These are phyloP conservation scores for Paracamarosporium sp. DNA, from an alignment of 2,329 filamentous ascomycete species.

Conservation along the genomic window DNA sequence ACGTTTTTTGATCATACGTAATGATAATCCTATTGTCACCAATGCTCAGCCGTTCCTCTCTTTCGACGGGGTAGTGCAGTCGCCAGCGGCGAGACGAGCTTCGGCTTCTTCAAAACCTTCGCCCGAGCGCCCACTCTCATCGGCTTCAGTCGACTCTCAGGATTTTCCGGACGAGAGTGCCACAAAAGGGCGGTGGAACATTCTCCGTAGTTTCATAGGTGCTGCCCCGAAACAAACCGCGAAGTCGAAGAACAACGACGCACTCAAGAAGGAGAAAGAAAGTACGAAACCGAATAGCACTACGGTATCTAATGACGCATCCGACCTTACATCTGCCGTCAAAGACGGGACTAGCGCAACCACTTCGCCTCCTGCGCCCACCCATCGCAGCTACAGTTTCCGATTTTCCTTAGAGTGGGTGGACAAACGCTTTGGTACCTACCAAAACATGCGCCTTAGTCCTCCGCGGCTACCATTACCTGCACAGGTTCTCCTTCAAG, in stretches of 20 bases:
- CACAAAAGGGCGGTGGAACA: constrained; percentile 66
- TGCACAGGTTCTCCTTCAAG: constrained; percentile 70
- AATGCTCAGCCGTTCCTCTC: constrained; percentile 64
- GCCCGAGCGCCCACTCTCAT: constrained; percentile 39
- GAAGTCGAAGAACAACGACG: constrained; percentile 48
- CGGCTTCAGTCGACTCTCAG: constrained; percentile 36
- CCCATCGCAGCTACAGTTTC: constrained; percentile 69
- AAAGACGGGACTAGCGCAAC: constrained; percentile 17
- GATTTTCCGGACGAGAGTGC: constrained; percentile 44
- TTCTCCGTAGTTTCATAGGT: constrained; percentile 69
- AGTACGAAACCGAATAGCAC: constrained; percentile 25
- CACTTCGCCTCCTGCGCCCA: constrained; percentile 57
- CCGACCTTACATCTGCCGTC: constrained; percentile 10
- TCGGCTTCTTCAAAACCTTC: constrained; percentile 26
- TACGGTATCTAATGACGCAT: constrained; percentile 11
- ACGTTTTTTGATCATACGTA: constrained; percentile 86
- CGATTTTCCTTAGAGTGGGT: constrained; percentile 77
- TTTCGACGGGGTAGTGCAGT: constrained; percentile 66
- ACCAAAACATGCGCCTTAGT: constrained; percentile 68
- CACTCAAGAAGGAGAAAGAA: constrained; percentile 27
- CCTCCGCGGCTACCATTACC: constrained; percentile 73
- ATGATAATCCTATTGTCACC: constrained; percentile 68
- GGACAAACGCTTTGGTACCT: constrained; percentile 61
- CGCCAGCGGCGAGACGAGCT: constrained; percentile 40
- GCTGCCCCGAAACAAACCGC: constrained; percentile 51